A percentile compares a stretch with the other conserved stretches of the same genome.
phyloP scores from a whole-genome alignment of 768 basidiomycete genomes.

The Phanerochaete carnosa region DNA sequence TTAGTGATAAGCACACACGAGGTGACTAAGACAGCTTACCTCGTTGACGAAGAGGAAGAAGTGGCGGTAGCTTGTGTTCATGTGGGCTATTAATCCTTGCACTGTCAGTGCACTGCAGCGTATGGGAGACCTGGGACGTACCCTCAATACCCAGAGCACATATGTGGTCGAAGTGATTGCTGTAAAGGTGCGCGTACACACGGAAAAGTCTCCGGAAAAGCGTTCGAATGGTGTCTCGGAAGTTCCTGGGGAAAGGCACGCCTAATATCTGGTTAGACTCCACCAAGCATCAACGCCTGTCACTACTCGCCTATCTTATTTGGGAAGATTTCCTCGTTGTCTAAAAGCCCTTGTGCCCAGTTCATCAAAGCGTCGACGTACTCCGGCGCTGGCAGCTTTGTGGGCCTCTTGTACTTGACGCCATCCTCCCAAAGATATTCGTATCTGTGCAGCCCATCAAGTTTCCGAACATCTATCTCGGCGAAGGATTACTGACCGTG shows the following conservation, averaged over 20 bases:
- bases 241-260: slow-evolving; percentile 86
- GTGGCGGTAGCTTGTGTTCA: slow-evolving; percentile 98
- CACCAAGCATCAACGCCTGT: slow-evolving; percentile 2
- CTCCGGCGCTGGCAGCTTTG: slow-evolving; percentile 92
- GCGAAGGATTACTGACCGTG: slow-evolving; percentile 53
- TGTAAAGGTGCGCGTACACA: slow-evolving; percentile 98
- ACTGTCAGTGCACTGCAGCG: neutral
- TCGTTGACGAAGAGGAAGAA: slow-evolving; percentile 97
- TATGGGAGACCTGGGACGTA: slow-evolving; percentile 29
- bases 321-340: slow-evolving; percentile 91
- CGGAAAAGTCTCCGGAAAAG: slow-evolving; percentile 92
- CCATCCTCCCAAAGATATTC: slow-evolving; percentile 97
- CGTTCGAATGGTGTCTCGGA: slow-evolving; percentile 86
- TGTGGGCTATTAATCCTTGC: slow-evolving; percentile 62
- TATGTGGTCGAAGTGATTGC: slow-evolving; percentile 98
- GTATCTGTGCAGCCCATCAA: slow-evolving; percentile 48
- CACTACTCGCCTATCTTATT: slow-evolving; percentile 78
- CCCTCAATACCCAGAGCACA: slow-evolving; percentile 98
- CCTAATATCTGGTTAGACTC: slow-evolving; percentile 42
- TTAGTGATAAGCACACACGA: neutral
- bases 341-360: slow-evolving; percentile 91
- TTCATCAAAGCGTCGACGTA: slow-evolving; percentile 99
- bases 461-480: neutral
- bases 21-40: slow-evolving; percentile 41
- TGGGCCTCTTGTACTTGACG: slow-evolving; percentile 79